Percentiles rank a stretch among this genome's conserved stretches.
Conservation (phyloP, 345 rosid genomes). For the Nasturtium officinale region DNA sequence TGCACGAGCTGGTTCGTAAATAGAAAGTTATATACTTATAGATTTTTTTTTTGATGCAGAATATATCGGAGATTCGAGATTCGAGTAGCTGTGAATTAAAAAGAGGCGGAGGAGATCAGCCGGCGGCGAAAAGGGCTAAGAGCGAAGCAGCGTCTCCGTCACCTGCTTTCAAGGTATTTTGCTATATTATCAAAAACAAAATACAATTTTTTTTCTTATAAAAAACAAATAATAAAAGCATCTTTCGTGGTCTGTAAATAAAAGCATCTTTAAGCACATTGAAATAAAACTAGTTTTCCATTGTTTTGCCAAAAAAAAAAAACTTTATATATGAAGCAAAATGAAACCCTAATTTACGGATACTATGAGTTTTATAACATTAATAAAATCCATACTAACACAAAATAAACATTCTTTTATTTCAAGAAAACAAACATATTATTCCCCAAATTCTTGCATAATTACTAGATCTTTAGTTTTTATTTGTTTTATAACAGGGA, state of each 20-base stretch:
- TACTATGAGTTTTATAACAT: not conserved
- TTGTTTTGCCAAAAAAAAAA: constrained; percentile 15
- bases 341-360: constrained; percentile 13
- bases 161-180: constrained; percentile 91
- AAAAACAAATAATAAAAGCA: constrained; percentile 22
- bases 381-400: constrained; percentile 5
- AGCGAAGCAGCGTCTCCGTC: constrained; percentile 72
- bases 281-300: constrained; percentile 22
- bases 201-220: constrained; percentile 16
- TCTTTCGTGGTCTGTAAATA: constrained; percentile 30
- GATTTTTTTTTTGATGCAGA: too few species aligned
- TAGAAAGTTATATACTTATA: not conserved
- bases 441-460: constrained; percentile 25
- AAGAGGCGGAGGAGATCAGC: constrained; percentile 68
- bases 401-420: not conserved
- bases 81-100: constrained; percentile 58
- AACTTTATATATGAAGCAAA: constrained; percentile 10
- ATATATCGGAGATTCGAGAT: constrained; percentile 57
- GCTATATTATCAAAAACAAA: constrained; percentile 8
- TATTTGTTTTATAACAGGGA: not conserved
- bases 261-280: constrained; percentile 41
- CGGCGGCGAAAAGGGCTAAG: constrained; percentile 70
- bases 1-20: not conserved
- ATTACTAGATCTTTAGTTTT: constrained; percentile 8
- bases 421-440: constrained; percentile 35